Base-by-base conservation (phyloP, 2,329 filamentous ascomycete genomes). In the Coniochaeta ligniaria region DNA sequence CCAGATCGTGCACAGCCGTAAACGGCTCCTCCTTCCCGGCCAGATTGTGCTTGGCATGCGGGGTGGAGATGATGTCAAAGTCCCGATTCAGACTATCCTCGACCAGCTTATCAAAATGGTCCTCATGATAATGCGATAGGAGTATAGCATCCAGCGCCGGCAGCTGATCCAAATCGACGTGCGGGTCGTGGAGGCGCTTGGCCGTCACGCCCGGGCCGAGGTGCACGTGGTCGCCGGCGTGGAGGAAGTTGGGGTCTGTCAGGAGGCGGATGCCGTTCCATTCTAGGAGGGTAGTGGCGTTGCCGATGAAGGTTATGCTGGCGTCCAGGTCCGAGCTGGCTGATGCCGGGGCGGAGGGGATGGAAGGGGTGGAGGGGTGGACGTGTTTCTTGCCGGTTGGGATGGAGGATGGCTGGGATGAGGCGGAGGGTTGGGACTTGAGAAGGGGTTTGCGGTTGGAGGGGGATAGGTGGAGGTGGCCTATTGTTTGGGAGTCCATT, bases 141-240 rank as follows among this genome's bases (percentile, higher is more conserved):
- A 89, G 73, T 2, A 89, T 78, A 0, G 77, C 73, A 67, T 89
- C 84, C 22, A 89, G 76, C 1, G 78, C 74, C 1, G 86, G 86
- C 1, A 89, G 73, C 31, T 83, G 76, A 56, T 85, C 76, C 6
- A 89, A 68, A 60, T 87, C 80, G 17, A 89, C 75, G 0, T 83
- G 83, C 24, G 85, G 85, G 63, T 89, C 81, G 0, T 81, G 87
- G 26, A 72, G 70, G 1, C 85, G 76, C 26, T 75, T 76, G 1
- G 76, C 80, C 2, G 77, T 81, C 1, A 88, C 84, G 1, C 85
- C 85, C 0, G 86, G 85, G 0, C 85, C 86, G 1, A 89, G 78
- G 68, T 89, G 85, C 9, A 89, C 84, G 65, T 88, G 83, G 66
- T 88, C 84, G 35, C 85, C 85, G 1, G 80, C 80, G 66, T 87